Percentiles rank a stretch among this genome's conserved stretches.
Evolutionary conservation across 192 early-diverging fungal species (phyloP).

Genomic region (Coemansia sp.): DNA sequence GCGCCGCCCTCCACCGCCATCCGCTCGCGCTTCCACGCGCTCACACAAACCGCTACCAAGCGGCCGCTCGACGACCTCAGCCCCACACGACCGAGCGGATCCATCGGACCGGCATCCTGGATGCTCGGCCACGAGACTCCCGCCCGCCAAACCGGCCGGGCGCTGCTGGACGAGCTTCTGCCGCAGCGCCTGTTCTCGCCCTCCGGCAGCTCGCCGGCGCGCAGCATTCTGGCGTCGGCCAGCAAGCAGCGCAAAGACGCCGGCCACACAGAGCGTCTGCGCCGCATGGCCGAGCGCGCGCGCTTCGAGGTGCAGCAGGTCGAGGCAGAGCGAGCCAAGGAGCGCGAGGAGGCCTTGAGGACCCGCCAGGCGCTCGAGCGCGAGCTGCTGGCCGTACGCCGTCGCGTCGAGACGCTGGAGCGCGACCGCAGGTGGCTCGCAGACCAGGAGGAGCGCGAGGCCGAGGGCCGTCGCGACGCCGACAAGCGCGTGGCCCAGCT

Average conservation of each 20-base stretch:
- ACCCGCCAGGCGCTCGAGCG: conserved; percentile 27
- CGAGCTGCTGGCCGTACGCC: conserved; percentile 29
- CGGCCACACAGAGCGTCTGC: conserved; percentile 14
- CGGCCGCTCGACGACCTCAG: conserved; percentile 29
- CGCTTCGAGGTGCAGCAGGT: conserved; percentile 39
- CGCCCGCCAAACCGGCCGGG: neutral
- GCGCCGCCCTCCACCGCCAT: conserved; percentile 41
- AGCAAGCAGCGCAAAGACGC: conserved; percentile 10
- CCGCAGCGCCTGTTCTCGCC: neutral
- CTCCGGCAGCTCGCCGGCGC: conserved; percentile 17
- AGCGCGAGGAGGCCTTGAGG: conserved; percentile 29
- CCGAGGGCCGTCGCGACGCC: conserved; percentile 45
- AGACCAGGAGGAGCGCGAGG: conserved; percentile 53
- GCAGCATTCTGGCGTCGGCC: conserved; percentile 24
- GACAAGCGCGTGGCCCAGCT: conserved; percentile 52
- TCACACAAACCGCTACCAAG: conserved; percentile 32
- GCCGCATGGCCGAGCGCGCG: conserved; percentile 26
- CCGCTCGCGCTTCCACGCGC: conserved; percentile 32
- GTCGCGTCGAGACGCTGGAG: conserved; percentile 57
- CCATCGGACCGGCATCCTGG: conserved; percentile 13
- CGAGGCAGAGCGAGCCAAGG: conserved; percentile 29
- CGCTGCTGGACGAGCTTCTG: conserved; percentile 15
- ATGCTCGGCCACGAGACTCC: conserved; percentile 21
- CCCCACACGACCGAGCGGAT: conserved; percentile 1
- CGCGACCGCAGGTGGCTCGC: conserved; percentile 58